phyloP scores from a whole-genome alignment of 2,329 filamentous ascomycete genomes.

The Phaeosphaeriaceae sp. region DNA sequence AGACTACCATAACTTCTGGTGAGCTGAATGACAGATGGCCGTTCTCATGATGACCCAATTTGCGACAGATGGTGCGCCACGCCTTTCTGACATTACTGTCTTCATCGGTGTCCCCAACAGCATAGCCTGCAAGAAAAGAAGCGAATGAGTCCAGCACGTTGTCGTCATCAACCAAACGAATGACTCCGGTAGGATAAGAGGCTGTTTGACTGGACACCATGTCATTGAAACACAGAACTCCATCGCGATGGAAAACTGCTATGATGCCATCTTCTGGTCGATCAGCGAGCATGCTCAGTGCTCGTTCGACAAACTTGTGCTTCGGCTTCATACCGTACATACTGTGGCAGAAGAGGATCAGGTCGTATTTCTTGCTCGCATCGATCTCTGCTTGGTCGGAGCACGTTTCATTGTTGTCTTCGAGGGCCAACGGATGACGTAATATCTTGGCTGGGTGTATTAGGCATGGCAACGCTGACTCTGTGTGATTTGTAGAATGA shows the following conservation, averaged over 20 bases:
- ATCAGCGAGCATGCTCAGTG: conserved; percentile 58
- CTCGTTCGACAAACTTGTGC: conserved; percentile 53
- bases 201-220: conserved; percentile 59
- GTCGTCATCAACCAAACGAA: conserved; percentile 57
- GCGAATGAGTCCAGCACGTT: conserved; percentile 60
- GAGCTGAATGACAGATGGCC: conserved; percentile 56
- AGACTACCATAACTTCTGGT: conserved; percentile 61
- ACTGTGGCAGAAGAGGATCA: conserved; percentile 70
- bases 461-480: conserved; percentile 54
- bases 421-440: too few relatives aligned
- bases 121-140: conserved; percentile 60
- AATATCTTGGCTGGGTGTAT: conserved; percentile 29
- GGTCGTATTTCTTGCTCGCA: conserved; percentile 56
- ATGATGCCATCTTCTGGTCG: conserved; percentile 52
- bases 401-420: too few relatives aligned
- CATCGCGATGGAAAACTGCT: conserved; percentile 65
- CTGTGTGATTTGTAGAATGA: conserved; percentile 26
- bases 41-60: conserved; percentile 37
- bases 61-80: conserved; percentile 59
- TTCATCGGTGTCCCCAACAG: conserved; percentile 38
- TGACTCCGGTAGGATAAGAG: conserved; percentile 56
- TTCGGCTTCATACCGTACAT: conserved; percentile 68
- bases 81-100: conserved; percentile 43
- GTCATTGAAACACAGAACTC: conserved; percentile 53
- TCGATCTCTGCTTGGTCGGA: conserved; percentile 20